Percentiles rank a stretch among this genome's conserved stretches.
phyloP scores from a whole-genome alignment of 2,329 filamentous ascomycete species.

The Colletotrichum tropicale region DNA sequence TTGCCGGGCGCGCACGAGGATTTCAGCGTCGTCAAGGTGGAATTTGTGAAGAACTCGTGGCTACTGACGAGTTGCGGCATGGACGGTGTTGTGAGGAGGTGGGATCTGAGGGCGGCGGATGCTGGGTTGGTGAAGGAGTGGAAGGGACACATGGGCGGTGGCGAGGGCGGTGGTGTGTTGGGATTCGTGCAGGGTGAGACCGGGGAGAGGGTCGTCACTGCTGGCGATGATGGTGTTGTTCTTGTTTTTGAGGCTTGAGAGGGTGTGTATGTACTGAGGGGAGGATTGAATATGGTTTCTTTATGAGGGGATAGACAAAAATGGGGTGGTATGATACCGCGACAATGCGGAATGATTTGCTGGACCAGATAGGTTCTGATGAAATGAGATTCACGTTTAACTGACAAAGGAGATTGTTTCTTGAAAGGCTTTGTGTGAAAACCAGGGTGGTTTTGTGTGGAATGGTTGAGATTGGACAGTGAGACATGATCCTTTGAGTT shows the following conservation, averaged over 20 bases:
- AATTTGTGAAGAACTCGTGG: slow-evolving; percentile 75
- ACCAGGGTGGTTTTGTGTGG: background rate
- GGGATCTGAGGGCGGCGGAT: slow-evolving; percentile 75
- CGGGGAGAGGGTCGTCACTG: slow-evolving; percentile 81
- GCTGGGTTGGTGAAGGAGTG: slow-evolving; percentile 82
- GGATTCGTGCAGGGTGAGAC: slow-evolving; percentile 85
- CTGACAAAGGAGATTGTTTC: background rate
- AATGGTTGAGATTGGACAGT: background rate
- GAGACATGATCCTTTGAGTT: background rate
- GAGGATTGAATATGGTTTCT: background rate
- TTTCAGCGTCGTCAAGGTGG: slow-evolving; percentile 90
- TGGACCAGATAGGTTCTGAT: background rate
- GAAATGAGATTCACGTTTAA: background rate
- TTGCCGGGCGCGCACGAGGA: slow-evolving; percentile 85
- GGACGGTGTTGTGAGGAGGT: slow-evolving; percentile 88
- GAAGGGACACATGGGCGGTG: slow-evolving; percentile 85
- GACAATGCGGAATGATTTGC: background rate
- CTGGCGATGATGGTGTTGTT: slow-evolving; percentile 81
- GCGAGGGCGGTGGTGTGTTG: slow-evolving; percentile 86
- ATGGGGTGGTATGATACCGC: background rate
- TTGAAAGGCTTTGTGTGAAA: background rate
- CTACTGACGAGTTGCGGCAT: slow-evolving; percentile 87
- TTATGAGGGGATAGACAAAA: slow-evolving; percentile 11
- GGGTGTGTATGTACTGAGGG: too few species aligned
- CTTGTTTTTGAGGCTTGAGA: slow-evolving; percentile 68